phyloP scores from a whole-genome alignment of 2,329 filamentous ascomycete genomes.

The Arachnomyces sp. region DNA sequence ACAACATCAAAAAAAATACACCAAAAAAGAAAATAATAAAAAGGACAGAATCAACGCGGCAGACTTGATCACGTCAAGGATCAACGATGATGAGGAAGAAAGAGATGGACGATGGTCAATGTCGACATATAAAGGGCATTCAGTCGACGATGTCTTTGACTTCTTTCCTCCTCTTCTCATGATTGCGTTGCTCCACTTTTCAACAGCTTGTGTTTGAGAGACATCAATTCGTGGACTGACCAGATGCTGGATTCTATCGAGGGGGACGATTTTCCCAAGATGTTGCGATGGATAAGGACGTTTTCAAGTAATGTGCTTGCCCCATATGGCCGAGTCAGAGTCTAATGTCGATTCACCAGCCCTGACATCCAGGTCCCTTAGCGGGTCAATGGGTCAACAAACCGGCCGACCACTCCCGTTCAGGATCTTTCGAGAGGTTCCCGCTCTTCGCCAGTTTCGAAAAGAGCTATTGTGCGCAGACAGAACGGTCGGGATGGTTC shows the following conservation, averaged over 20 bases:
- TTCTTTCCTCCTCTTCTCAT: too few species aligned
- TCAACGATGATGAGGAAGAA: background rate
- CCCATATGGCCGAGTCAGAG: too few species aligned
- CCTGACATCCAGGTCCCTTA: slow-evolving; percentile 3
- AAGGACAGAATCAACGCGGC: slow-evolving; percentile 18
- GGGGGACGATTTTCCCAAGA: slow-evolving; percentile 10
- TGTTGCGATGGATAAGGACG: slow-evolving; percentile 23
- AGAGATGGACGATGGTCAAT: background rate
- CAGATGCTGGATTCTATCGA: slow-evolving; percentile 1
- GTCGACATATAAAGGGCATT: background rate
- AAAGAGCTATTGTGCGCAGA: slow-evolving; percentile 56
- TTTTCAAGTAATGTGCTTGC: slow-evolving; percentile 11
- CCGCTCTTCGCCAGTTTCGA: slow-evolving; percentile 62
- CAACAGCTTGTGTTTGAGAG: background rate
- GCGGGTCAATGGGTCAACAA: slow-evolving; percentile 7
- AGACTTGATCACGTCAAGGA: slow-evolving; percentile 14
- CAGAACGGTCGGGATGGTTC: slow-evolving; percentile 75
- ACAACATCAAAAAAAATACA: too few species aligned
- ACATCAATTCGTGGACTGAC: slow-evolving; percentile 8
- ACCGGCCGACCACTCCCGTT: slow-evolving; percentile 21
- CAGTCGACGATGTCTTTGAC: too few species aligned
- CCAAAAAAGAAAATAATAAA: too few species aligned
- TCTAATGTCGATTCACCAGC: slow-evolving; percentile 3
- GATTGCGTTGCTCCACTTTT: too few species aligned
- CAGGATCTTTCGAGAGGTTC: slow-evolving; percentile 63